Percentiles rank a stretch among this genome's conserved stretches.
Conservation (phyloP, 805 yeast species). For the Metschnikowia reukaufii region DNA sequence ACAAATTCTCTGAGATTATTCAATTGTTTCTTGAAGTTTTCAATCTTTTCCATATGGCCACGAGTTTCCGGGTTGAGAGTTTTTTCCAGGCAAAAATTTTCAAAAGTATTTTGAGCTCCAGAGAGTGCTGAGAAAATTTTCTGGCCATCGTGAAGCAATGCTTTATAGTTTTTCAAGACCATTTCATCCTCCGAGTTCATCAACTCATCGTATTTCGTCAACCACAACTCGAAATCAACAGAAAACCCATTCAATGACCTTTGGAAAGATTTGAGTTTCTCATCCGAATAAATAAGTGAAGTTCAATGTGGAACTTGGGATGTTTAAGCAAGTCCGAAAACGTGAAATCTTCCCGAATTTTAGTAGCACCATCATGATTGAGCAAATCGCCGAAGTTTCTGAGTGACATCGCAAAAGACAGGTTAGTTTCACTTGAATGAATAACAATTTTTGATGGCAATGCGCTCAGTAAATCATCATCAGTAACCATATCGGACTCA, state of each 20-base stretch:
- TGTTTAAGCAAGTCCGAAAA: conserved; percentile 10
- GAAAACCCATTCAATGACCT: conserved; percentile 42
- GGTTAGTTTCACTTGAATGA: conserved; percentile 26
- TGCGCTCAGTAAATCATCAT: conserved; percentile 48
- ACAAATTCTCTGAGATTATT: conserved; percentile 43
- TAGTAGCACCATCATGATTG: background rate
- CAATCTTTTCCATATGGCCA: conserved; percentile 12
- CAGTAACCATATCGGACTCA: conserved; percentile 48
- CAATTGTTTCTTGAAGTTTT: conserved; percentile 23
- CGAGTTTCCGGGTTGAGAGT: conserved; percentile 3
- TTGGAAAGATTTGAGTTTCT: conserved; percentile 41
- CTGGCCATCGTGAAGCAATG: conserved; percentile 56
- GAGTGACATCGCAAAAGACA: conserved; percentile 34
- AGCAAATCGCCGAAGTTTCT: conserved; percentile 30
- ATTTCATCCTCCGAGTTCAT: conserved; percentile 45
- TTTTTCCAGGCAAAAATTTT: conserved; percentile 11
- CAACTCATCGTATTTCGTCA: conserved; percentile 40
- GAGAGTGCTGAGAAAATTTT: conserved; percentile 43
- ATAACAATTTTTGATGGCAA: conserved; percentile 57
- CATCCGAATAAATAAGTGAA: conserved; percentile 55
- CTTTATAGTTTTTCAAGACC: conserved; percentile 44
- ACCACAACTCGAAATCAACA: conserved; percentile 53
- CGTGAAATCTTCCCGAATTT: background rate
- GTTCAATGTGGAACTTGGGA: conserved; percentile 29
- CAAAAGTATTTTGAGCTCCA: conserved; percentile 20